Evolutionary conservation across 2,329 filamentous ascomycete species (phyloP).

Genomic region (Diaporthe capsici): DNA sequence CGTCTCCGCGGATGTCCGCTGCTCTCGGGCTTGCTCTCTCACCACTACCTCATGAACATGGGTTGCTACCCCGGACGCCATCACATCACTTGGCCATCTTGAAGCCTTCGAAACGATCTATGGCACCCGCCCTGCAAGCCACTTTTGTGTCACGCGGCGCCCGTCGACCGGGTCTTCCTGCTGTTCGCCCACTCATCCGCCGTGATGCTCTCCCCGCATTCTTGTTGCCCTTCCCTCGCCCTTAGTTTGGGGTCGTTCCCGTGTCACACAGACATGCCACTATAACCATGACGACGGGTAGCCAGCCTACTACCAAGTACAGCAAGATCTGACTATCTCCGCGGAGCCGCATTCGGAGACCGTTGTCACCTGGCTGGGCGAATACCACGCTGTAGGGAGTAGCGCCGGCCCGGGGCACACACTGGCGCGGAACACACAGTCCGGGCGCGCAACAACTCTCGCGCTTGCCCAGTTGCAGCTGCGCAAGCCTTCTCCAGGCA

Average conservation of each 20-base stretch:
- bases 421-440: constrained; percentile 9
- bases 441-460: not conserved
- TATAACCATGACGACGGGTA: not conserved
- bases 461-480: constrained; percentile 14
- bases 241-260: not conserved
- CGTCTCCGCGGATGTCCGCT: constrained; percentile 11
- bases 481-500: constrained; percentile 5
- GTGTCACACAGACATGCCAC: not conserved
- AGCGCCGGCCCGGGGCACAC: not conserved
- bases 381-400: not conserved
- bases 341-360: constrained; percentile 18
- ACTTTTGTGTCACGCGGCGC: constrained; percentile 13
- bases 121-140: constrained; percentile 3
- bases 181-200: constrained; percentile 23
- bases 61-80: constrained; percentile 3
- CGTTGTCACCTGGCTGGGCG: constrained; percentile 15
- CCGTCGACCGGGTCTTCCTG: not conserved
- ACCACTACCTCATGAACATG: not conserved
- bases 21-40: not conserved
- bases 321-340: constrained; percentile 10
- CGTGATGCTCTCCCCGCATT: constrained; percentile 8
- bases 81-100: not conserved
- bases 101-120: constrained; percentile 16
- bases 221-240: not conserved
- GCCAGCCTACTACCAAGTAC: not conserved